These are phyloP conservation scores for Cladophialophora immunda DNA, from an alignment of 2,329 filamentous ascomycete species.

Conservation along the genomic window DNA sequence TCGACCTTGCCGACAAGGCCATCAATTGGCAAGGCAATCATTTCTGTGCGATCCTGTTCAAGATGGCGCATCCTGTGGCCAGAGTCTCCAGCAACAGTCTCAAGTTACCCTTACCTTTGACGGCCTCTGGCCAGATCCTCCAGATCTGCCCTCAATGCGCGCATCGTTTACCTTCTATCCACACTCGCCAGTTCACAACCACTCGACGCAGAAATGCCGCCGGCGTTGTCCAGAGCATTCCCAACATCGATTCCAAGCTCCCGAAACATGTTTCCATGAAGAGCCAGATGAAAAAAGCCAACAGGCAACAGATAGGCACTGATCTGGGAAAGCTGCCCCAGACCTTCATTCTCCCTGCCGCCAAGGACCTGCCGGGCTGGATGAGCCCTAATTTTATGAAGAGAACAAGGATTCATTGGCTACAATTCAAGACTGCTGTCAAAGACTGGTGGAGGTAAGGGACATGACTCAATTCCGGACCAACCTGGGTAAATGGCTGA, in stretches of 20 bases:
- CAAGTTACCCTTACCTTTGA: neutral
- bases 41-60: neutral
- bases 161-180: slow-evolving; percentile 17
- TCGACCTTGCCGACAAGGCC: neutral
- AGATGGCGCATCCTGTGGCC: slow-evolving; percentile 18
- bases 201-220: slow-evolving; percentile 25
- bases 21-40: neutral
- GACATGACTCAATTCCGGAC: neutral
- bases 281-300: slow-evolving; percentile 25
- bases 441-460: slow-evolving; percentile 28
- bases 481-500: neutral
- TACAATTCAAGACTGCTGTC: slow-evolving; percentile 26
- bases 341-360: slow-evolving; percentile 26
- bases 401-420: slow-evolving; percentile 24
- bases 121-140: neutral
- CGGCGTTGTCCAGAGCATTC: neutral
- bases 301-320: slow-evolving; percentile 22
- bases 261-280: slow-evolving; percentile 23
- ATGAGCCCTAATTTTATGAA: slow-evolving; percentile 12
- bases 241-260: slow-evolving; percentile 12
- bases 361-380: slow-evolving; percentile 26
- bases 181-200: slow-evolving; percentile 28
- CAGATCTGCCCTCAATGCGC: slow-evolving; percentile 28
- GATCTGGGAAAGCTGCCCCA: slow-evolving; percentile 36
- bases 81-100: slow-evolving; percentile 1